Evolutionary conservation across 1,284 basidiomycete genomes (phyloP).

Genomic region (Violaceomyces palustris): DNA sequence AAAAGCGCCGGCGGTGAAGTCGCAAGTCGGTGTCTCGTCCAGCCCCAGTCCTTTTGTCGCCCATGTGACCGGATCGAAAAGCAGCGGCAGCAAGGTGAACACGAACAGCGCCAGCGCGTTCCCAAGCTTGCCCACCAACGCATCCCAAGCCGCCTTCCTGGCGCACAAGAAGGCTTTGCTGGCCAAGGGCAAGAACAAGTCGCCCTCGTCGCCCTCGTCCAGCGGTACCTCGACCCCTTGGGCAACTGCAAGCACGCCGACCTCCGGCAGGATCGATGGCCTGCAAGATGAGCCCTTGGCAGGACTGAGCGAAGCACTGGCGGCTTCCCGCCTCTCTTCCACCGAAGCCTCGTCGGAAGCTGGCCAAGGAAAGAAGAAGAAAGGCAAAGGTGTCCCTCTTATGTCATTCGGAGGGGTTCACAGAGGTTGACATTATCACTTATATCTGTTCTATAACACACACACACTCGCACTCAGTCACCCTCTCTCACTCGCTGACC

Average conservation of each 20-base stretch:
- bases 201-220: background rate
- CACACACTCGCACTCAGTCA: too few relatives aligned
- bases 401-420: slow-evolving; percentile 33
- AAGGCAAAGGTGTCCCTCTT: slow-evolving; percentile 31
- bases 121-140: slow-evolving; percentile 40
- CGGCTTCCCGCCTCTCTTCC: background rate
- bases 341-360: background rate
- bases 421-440: too few relatives aligned
- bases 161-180: slow-evolving; percentile 44
- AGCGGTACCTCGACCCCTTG: slow-evolving; percentile 14
- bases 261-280: too few relatives aligned
- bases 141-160: slow-evolving; percentile 17
- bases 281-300: slow-evolving; percentile 3
- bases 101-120: slow-evolving; percentile 16
- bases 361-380: slow-evolving; percentile 27
- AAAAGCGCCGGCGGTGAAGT: too few relatives aligned
- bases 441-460: too few relatives aligned
- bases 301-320: slow-evolving; percentile 13
- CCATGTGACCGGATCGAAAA: slow-evolving; percentile 1
- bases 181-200: slow-evolving; percentile 1
- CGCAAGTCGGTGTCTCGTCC: too few relatives aligned
- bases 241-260: too few relatives aligned
- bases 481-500: too few relatives aligned
- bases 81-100: slow-evolving; percentile 7
- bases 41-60: slow-evolving; percentile 15